Evolutionary conservation across 805 yeast genomes (phyloP), one percentile per base, ranked within the genome.

Genomic region (Scheffersomyces spartinae): DNA sequence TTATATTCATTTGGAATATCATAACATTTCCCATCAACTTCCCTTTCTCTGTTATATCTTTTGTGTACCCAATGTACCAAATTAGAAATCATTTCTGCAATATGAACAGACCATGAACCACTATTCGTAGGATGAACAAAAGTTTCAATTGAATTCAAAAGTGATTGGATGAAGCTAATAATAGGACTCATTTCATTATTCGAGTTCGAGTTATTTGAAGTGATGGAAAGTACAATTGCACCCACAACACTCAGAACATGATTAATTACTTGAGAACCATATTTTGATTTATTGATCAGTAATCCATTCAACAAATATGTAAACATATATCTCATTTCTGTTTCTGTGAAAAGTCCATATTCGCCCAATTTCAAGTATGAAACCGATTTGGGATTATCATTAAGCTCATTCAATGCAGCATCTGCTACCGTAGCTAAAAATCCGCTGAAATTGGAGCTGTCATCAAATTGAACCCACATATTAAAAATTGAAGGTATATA

Each of bases 61-160:
- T 68, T 65, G 40, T 75, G 83, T 31, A 71, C 74, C 34, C 68
- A 68, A 25, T 64, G 58, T 1, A 74, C 66, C 26, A 83, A 52
- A 22, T 72, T 66, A 32, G 67, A 64, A n/a, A 80, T 55, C 15
- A 81, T 64, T 30, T 70, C 70, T 1, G 93, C 64, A 16, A 88
- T 68, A 4, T 75, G 56, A 15, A 65, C 50, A 1, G 94, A 68
- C 96, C 97, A 86, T n/a, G 66, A 64, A 0, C 95, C 97, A n/a
- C 63, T 49, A 46, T 86, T 86, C 0, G 97, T 85, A 5, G 98
- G 98, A 47, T 91, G 96, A 3, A 74, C 75, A 49, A 77, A 82
- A 11, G 95, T 81, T 33, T 71, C 77, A 5, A 85, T 57, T 0
- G 94, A 72, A 27, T 73, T 72, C n/a, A 79, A 38, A 15, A 81